Percentiles rank a stretch among this genome's conserved stretches.
Evolutionary conservation across 2,329 filamentous ascomycete species (phyloP).

Genomic region (Colletotrichum caudatum): DNA sequence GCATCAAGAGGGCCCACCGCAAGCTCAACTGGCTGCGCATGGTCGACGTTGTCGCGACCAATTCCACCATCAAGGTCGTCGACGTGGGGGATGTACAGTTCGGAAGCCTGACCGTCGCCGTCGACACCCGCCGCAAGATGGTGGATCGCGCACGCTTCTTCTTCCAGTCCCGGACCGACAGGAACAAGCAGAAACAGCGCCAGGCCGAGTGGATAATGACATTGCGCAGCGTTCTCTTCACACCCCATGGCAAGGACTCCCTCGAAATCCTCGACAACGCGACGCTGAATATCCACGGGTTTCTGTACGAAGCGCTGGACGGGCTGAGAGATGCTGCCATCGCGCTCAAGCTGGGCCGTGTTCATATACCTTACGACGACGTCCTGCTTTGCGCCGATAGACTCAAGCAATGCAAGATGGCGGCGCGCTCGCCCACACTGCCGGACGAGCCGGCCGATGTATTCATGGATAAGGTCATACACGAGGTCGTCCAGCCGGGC

Average conservation of each 20-base stretch:
- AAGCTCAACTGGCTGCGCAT: slow-evolving; percentile 90
- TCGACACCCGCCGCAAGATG: slow-evolving; percentile 92
- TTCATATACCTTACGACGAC: slow-evolving; percentile 93
- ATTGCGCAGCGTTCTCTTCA: slow-evolving; percentile 88
- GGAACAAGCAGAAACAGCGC: slow-evolving; percentile 64
- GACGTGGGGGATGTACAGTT: slow-evolving; percentile 89
- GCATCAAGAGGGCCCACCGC: slow-evolving; percentile 85
- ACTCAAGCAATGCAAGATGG: slow-evolving; percentile 60
- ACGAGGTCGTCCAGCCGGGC: slow-evolving; percentile 78
- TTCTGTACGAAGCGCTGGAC: slow-evolving; percentile 85
- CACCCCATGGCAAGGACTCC: slow-evolving; percentile 84
- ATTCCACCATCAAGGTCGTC: slow-evolving; percentile 80
- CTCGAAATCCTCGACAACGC: slow-evolving; percentile 90
- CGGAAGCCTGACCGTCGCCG: slow-evolving; percentile 84
- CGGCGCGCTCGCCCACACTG: slow-evolving; percentile 48
- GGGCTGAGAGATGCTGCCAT: slow-evolving; percentile 92
- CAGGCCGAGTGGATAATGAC: slow-evolving; percentile 96
- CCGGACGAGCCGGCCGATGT: slow-evolving; percentile 66
- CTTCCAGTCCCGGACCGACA: slow-evolving; percentile 77
- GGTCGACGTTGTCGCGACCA: slow-evolving; percentile 88
- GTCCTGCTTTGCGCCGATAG: slow-evolving; percentile 72
- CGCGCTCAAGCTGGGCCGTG: slow-evolving; percentile 87
- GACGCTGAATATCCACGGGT: slow-evolving; percentile 90
- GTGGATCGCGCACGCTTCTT: slow-evolving; percentile 92
- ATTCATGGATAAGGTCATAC: slow-evolving; percentile 78